Base-by-base conservation (phyloP, 2,329 filamentous ascomycete species). In the Arachnopeziza araneosa region DNA sequence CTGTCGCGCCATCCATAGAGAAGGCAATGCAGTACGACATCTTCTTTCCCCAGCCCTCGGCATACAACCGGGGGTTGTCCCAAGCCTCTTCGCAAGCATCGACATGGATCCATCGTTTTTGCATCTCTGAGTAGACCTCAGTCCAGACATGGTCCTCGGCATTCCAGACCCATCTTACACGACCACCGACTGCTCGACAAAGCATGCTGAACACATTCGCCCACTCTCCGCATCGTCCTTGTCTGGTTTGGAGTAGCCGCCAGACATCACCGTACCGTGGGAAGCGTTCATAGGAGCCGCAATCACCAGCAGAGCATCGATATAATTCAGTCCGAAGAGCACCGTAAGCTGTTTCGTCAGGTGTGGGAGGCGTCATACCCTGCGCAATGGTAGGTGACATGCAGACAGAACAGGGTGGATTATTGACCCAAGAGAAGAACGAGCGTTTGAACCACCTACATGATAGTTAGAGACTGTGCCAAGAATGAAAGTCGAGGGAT, bases 131-230 rank as follows among this genome's bases (percentile, higher is more conserved):
- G 77, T 96, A 99, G 17, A 98, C 89, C 70, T 98, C 95, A 0
- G 93, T 96, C 95, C 95, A 99, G 24, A 97, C 91, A 71, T 97
- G 91, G 73, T 98, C 95, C 75, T 98, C 95, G 30, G 89, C 88
- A 68, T 98, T 98, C 95, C 95, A 99, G 12, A 99, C 89, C 95
- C 95, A 99, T 70, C 95, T 86, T 24, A 97, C 92, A 63, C 93
- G 85, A 62, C 89, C 90, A 55, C 93, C 93, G 17, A 98, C 86
- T 4, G 95, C 95, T 62, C 93, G 86, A 79, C 93, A 98, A 56
- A 99, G 83, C 95, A 98, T 98, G 77, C 89, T 93, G 78, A 99
- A 99, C 80, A 93, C 97, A 77, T 97, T 98, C 66, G 91, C 92
- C 92, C 95, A 98, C 78, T 99, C 95, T 63, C 95, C 95, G 63